Conservation (phyloP, 2,329 filamentous ascomycete species). For the Trichoderma hamatum region DNA sequence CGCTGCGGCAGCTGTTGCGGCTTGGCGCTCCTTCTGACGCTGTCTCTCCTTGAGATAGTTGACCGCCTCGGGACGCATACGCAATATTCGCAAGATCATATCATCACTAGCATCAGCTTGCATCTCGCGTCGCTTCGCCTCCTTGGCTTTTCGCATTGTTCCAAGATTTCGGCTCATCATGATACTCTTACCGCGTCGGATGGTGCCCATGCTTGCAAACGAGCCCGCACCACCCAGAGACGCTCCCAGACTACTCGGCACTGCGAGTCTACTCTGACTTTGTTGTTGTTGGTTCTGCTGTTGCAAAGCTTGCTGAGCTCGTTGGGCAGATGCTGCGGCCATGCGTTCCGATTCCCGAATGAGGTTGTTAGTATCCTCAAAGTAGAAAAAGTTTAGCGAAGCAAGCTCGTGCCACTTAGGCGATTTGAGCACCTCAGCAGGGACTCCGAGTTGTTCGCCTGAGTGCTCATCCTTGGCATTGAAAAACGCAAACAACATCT, state of each 20-base stretch:
- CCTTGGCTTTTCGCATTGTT: conserved; percentile 94
- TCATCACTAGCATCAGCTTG: conserved; percentile 97
- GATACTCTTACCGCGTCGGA: conserved; percentile 73
- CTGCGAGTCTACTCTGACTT: conserved; percentile 68
- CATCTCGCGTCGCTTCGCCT: conserved; percentile 92
- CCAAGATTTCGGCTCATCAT: conserved; percentile 94
- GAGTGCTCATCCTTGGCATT: conserved; percentile 83
- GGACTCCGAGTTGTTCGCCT: conserved; percentile 82
- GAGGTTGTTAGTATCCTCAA: conserved; percentile 85
- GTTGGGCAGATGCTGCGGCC: conserved; percentile 81
- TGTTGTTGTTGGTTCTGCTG: conserved; percentile 48
- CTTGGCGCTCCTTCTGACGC: conserved; percentile 90
- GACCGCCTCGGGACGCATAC: conserved; percentile 91
- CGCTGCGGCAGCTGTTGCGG: conserved; percentile 86
- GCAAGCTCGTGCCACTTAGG: conserved; percentile 98
- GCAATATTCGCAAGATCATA: conserved; percentile 92
- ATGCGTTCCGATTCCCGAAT: conserved; percentile 96
- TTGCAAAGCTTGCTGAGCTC: conserved; percentile 69
- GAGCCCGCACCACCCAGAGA: conserved; percentile 41
- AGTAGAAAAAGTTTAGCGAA: conserved; percentile 98
- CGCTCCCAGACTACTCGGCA: conserved; percentile 56
- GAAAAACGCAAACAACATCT: conserved; percentile 92
- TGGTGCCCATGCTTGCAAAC: conserved; percentile 70
- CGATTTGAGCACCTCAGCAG: conserved; percentile 88
- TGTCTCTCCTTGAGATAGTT: conserved; percentile 87